A percentile compares a stretch with the other conserved stretches of the same genome.
Conservation (phyloP, 306 rosid species). For the Casuarina glauca region DNA sequence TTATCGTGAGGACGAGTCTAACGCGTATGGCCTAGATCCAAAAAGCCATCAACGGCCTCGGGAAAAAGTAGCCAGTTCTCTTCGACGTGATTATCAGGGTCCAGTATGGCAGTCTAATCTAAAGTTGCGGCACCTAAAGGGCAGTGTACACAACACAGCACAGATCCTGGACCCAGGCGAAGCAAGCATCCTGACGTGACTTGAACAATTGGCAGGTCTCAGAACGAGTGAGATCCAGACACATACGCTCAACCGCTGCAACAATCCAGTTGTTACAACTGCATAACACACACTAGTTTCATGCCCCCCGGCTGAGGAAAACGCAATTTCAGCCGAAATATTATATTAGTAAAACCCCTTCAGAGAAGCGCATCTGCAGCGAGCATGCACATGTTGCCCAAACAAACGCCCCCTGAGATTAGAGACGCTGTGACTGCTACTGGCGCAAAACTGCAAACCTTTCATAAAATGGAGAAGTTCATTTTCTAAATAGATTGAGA, state of each 20-base stretch:
- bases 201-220: not conserved
- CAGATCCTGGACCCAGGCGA: too few species aligned
- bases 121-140: not conserved
- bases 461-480: not conserved
- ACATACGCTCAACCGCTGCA: not conserved
- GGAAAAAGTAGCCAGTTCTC: too few species aligned
- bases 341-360: not conserved
- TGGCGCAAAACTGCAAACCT: too few species aligned
- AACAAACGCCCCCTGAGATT: not conserved
- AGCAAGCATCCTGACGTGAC: not conserved
- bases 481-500: not conserved
- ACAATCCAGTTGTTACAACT: not conserved
- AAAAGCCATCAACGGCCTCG: not conserved
- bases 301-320: not conserved
- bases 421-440: too few species aligned
- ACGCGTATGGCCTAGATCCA: not conserved
- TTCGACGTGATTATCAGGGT: not conserved
- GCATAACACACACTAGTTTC: not conserved
- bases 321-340: not conserved
- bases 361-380: not conserved
- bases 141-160: too few species aligned
- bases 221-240: not conserved
- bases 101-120: not conserved
- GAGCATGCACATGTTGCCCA: not conserved
- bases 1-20: not conserved